Evolutionary conservation across 2,329 filamentous ascomycete genomes (phyloP).

Genomic region (Neonectria faginata): DNA sequence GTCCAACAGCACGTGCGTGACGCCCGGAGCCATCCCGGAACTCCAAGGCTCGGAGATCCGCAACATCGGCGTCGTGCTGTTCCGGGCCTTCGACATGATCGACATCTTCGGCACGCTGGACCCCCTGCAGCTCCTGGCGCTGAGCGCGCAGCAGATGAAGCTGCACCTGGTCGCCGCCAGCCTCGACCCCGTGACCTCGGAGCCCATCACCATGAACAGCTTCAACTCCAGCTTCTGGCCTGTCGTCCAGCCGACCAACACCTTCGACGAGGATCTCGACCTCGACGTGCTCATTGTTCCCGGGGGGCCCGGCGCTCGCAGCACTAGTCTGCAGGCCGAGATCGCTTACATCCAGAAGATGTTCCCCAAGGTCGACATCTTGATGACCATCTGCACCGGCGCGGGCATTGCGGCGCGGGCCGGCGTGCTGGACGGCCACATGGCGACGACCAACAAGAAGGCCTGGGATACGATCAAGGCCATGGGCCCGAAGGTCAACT

Average conservation of each 20-base stretch:
- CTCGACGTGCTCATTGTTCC: constrained; percentile 74
- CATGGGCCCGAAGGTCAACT: constrained; percentile 64
- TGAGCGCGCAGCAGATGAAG: constrained; percentile 48
- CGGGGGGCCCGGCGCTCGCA: constrained; percentile 66
- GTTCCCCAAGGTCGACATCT: constrained; percentile 63
- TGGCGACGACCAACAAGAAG: constrained; percentile 75
- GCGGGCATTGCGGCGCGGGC: constrained; percentile 67
- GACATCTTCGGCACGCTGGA: constrained; percentile 62
- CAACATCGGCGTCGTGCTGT: constrained; percentile 58
- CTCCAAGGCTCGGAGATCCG: constrained; percentile 37
- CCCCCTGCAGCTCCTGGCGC: constrained; percentile 56
- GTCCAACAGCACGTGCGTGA: constrained; percentile 33
- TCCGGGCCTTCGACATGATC: constrained; percentile 58
- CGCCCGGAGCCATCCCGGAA: constrained; percentile 38
- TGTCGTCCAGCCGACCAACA: constrained; percentile 57
- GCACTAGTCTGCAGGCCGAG: constrained; percentile 52
- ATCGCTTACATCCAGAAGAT: constrained; percentile 50
- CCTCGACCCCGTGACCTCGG: constrained; percentile 56
- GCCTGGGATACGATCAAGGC: constrained; percentile 62
- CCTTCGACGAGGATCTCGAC: constrained; percentile 63
- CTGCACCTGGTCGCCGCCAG: constrained; percentile 57
- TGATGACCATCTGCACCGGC: constrained; percentile 77
- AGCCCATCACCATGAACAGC: constrained; percentile 46
- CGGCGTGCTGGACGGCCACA: constrained; percentile 69
- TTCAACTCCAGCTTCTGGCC: constrained; percentile 53